phyloP scores from a whole-genome alignment of 2,329 filamentous ascomycete genomes.

The Pleomassaria siparia region DNA sequence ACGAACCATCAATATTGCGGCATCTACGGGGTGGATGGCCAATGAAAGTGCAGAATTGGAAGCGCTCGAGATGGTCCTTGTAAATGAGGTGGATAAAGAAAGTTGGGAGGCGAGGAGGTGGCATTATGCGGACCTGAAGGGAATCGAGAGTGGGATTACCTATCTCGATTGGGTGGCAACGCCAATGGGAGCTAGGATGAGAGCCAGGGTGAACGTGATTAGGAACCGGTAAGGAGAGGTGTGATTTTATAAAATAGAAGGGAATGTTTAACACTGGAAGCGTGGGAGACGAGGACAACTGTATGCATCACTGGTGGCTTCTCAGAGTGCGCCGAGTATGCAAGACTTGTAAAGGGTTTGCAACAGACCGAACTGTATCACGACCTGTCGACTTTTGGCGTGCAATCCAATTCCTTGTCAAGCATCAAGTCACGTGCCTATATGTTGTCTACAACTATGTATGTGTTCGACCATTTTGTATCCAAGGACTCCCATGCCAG shows the following conservation, averaged over 20 bases:
- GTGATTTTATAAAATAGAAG: not conserved
- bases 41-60: constrained; percentile 39
- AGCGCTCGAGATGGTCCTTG: constrained; percentile 42
- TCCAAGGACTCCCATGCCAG: too few species aligned
- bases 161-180: constrained; percentile 30
- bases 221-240: constrained; percentile 18
- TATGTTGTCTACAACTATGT: too few species aligned
- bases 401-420: too few species aligned
- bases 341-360: too few species aligned
- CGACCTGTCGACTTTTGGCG: too few species aligned
- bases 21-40: constrained; percentile 44
- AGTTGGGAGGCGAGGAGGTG: constrained; percentile 40
- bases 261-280: too few species aligned
- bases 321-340: too few species aligned
- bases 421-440: too few species aligned
- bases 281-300: too few species aligned
- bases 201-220: constrained; percentile 23
- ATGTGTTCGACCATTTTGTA: too few species aligned
- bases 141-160: constrained; percentile 7
- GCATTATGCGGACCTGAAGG: constrained; percentile 31
- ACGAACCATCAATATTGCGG: constrained; percentile 41
- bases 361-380: too few species aligned
- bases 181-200: constrained; percentile 23
- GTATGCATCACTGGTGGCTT: too few species aligned
- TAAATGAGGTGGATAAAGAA: constrained; percentile 41